Evolutionary conservation across 805 yeast species (phyloP).

Genomic region (Yarrowia porcina): DNA sequence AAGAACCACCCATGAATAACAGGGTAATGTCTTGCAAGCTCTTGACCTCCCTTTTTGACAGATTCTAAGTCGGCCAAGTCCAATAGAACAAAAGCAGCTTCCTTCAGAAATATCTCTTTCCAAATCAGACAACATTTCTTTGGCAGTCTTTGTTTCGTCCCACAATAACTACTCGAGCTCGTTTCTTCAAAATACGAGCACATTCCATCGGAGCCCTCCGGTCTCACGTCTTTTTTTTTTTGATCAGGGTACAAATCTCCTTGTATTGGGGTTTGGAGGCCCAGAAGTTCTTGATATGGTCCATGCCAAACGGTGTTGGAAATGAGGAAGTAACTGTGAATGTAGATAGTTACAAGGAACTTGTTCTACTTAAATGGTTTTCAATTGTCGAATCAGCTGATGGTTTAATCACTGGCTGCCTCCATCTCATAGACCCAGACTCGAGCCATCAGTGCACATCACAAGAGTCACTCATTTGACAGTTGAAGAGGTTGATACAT

Average conservation of each 20-base stretch:
- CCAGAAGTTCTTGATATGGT: background rate
- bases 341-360: too few relatives aligned
- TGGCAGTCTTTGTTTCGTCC: slow-evolving; percentile 2
- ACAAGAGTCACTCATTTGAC: too few relatives aligned
- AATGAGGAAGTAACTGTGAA: too few relatives aligned
- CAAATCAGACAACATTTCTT: background rate
- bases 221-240: background rate
- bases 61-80: background rate
- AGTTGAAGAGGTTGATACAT: too few relatives aligned
- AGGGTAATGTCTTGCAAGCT: background rate
- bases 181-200: background rate
- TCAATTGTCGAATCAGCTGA: too few relatives aligned
- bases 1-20: slow-evolving; percentile 36
- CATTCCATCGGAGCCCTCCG: background rate
- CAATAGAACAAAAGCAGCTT: background rate
- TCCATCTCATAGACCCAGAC: too few relatives aligned
- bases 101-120: background rate
- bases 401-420: too few relatives aligned
- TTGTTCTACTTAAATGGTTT: too few relatives aligned
- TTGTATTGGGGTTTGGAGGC: slow-evolving; percentile 4
- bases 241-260: slow-evolving; percentile 1
- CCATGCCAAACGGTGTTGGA: background rate
- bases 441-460: too few relatives aligned
- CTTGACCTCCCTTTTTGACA: background rate
- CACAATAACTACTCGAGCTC: background rate